Evolutionary conservation across 345 rosid species (phyloP), one percentile per base, ranked within the genome.

Genomic region (Heritiera littoralis): DNA sequence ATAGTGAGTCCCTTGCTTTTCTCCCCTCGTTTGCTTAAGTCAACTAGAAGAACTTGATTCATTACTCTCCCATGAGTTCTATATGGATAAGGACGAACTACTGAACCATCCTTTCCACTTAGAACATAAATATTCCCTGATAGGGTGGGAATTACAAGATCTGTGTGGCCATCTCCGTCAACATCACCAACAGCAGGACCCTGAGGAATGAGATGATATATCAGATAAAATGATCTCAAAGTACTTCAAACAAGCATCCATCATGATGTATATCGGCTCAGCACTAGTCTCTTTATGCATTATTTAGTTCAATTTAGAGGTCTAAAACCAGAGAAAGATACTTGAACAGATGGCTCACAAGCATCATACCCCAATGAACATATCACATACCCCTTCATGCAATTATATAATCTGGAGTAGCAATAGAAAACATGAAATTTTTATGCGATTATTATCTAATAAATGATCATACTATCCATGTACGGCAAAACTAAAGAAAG

Each of bases 31-130:
- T 90, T 91, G 86, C 88, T 92, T 59, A 97, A 80, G 84, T 97
- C 98, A 82, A 92, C 91, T 52, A 97, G 98, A 81, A 97, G 98
- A 84, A 97, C 89, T 85, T 97, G 98, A 89, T 92, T 97, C 95
- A 92, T 94, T 79, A 97, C 97, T 86, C 97, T 93, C 82, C 98
- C 99, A 81, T 94, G 98, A 85, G 99, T 97, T 83, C 96, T 88
- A 81, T 92, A 97, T 41, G 99, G 99, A 83, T 93, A 97, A 14
- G 98, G 98, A 77, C 89, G 94, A 70, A 97, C 90, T 72, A 84
- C 52, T 15, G 94, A 89, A 71, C 99, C 99, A 85, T 97, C 99
- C 85, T 88, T 94, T 80, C 99, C 98, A 65, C 94, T 93, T 41
- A 97, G 93, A 79, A 94, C 98, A 76, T 89, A 92, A 66, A 94